Base-by-base conservation (phyloP, 768 basidiomycete species). In the Pisolithus marmoratus region DNA sequence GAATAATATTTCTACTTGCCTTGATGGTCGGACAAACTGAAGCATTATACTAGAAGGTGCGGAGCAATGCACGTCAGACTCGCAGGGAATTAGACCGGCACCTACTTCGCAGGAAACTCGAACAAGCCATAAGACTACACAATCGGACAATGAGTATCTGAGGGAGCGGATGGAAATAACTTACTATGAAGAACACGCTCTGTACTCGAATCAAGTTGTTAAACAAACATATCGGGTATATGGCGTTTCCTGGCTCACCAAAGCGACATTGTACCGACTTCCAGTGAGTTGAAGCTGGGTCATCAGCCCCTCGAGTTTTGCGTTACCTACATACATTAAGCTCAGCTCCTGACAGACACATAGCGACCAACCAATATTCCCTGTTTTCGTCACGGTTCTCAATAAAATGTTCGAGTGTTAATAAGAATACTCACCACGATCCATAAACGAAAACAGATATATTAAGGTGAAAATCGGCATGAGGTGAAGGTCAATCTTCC, bases 181-280 rank as follows among this genome's bases (percentile, higher is more conserved):
- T 50, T 58, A 85, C 84, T 41, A 87, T 77, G 61, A 85, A 86
- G 59, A 77, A 87, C 78, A 83, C 81, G 0, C 83, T 85, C 84
- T 86, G 48, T 11, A 31, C 29, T 2, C 34, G 15, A 17, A 34
- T 54, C 2, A 45, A 36, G 20, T n/a, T 29, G 27, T 29, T 14
- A 19, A 2, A 2, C 31, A 5, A 8, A 50, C 15, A 23, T 15
- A 20, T 17, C 19, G 22, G 4, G 14, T 44, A 11, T 6, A 23
- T 44, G 5, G 15, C 11, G 36, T n/a, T 8, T 37, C 8, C 5
- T 2, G 14, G 46, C 72, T 14, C 45, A 85, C 85, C 61, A 87
- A 62, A 0, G 83, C 83, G 34, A 85, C 78, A 55, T 86, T 86
- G 55, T 84, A 89, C 56, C 78, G 68, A 58, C 81, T 76, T 8